Evolutionary conservation across 2,329 filamentous ascomycete genomes (phyloP).

Genomic region (Ceratocystis variospora): DNA sequence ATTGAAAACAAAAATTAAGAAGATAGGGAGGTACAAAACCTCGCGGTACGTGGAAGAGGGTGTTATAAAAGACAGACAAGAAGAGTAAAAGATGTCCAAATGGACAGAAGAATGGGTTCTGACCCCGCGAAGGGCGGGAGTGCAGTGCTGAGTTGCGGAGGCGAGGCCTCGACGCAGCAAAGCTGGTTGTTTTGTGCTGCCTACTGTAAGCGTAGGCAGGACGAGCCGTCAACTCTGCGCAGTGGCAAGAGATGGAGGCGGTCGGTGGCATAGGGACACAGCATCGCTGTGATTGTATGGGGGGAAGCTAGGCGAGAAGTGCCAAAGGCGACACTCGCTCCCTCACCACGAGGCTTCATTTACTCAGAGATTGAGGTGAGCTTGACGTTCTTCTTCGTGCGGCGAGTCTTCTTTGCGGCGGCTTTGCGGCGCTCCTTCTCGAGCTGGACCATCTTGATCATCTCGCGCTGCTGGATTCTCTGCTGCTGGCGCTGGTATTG

Average conservation of each 20-base stretch:
- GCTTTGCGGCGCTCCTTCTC: conserved; percentile 43
- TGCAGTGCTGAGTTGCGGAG: not conserved
- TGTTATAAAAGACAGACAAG: conserved; percentile 11
- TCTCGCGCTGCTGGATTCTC: conserved; percentile 39
- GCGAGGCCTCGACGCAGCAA: conserved; percentile 3
- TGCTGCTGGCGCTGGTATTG: conserved; percentile 30
- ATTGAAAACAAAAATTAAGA: conserved; percentile 7
- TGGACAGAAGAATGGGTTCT: not conserved
- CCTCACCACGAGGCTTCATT: not conserved
- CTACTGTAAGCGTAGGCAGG: not conserved
- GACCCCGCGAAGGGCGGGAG: not conserved
- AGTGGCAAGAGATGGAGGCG: not conserved
- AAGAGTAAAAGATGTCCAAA: not conserved
- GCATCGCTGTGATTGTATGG: not conserved
- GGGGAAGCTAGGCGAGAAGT: not conserved
- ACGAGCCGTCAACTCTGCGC: conserved; percentile 1
- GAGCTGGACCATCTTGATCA: conserved; percentile 34
- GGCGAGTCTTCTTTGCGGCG: conserved; percentile 28
- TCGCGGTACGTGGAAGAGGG: not conserved
- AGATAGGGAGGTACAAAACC: not conserved
- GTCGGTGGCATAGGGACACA: not conserved
- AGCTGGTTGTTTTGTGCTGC: not conserved
- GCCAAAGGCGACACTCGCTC: not conserved
- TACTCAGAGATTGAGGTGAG: conserved; percentile 43
- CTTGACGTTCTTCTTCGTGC: conserved; percentile 39